Conservation (phyloP, 371 early-diverging fungal genomes). For the Hamiltosporidium tvaerminnensis region DNA sequence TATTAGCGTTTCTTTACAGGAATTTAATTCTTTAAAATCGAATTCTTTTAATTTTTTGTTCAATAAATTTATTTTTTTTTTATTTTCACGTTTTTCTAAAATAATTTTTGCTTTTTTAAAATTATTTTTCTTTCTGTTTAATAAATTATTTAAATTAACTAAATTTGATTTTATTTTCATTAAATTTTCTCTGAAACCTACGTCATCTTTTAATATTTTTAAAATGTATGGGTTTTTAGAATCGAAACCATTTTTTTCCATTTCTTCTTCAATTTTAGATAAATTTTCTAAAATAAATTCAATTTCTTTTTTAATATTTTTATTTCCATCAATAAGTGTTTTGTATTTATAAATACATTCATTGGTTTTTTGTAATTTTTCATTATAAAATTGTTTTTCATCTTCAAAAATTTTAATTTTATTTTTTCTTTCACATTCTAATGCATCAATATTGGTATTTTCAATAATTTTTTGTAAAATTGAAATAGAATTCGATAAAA, state of each 20-base stretch:
- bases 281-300: too few species aligned
- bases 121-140: too few species aligned
- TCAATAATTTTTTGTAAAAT: background rate
- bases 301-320: background rate
- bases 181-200: too few species aligned
- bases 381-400: background rate
- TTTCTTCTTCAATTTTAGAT: too few species aligned
- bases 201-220: too few species aligned
- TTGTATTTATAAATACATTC: background rate
- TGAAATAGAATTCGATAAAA: slow-evolving; percentile 2
- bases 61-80: slow-evolving; percentile 6
- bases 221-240: too few species aligned
- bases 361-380: background rate
- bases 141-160: too few species aligned
- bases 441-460: slow-evolving; percentile 3
- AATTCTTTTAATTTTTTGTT: background rate
- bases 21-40: background rate
- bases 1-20: background rate
- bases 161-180: too few species aligned
- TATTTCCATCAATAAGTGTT: background rate
- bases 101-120: background rate
- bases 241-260: too few species aligned
- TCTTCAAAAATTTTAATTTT: slow-evolving; percentile 1
- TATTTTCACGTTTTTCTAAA: background rate
- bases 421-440: slow-evolving; percentile 7